Base-by-base conservation (phyloP, 306 rosid genomes). In the Canavalia ensiformis region DNA sequence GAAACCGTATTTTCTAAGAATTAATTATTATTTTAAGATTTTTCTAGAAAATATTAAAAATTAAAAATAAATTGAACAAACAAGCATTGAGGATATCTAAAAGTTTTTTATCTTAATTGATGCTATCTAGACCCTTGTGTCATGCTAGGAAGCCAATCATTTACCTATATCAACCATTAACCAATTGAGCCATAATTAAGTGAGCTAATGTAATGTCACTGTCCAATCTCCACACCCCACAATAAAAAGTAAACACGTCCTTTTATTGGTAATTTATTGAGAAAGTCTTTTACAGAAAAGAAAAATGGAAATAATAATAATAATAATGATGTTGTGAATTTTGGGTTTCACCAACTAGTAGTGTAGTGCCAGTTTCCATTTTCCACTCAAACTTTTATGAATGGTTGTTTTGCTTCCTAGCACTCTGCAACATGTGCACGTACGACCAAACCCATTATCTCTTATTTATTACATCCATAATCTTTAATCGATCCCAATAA, bases 391-490 rank as follows among this genome's bases (percentile, higher is more conserved):
- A 65, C 50, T 39, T 37, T 37, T 37, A 37, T 37, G 41, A 37
- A 37, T 4, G 41, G 41, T 37, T 41, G 52, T 37, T 41, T 7
- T n/a, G 71, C 45, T 41, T 42, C 51, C 72, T 66, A 18, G 51
- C 51, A 41, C 72, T 66, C 51, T 18, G 72, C 35, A 66, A 66
- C 31, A 39, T 41, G 51, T 66, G 51, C 41, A 18, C 51, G 51
- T 66, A 18, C 51, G 51, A 41, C 51, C 33, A 66, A 39, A 25
- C 41, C 51, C 72, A 68, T 68, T 28, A 68, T 68, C 37, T 68
- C 39, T 68, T 39, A 68, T 68, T 68, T 68, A 68, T 68, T 68
- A 50, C 73, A 68, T 44, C 33, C 73, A 4, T 28, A 68, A 45
- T 68, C 52, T 44, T 45, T 45, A 8, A 9, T 28, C 51, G n/a